phyloP scores from a whole-genome alignment of 257 asterid genomes.

The Lavandula angustifolia region DNA sequence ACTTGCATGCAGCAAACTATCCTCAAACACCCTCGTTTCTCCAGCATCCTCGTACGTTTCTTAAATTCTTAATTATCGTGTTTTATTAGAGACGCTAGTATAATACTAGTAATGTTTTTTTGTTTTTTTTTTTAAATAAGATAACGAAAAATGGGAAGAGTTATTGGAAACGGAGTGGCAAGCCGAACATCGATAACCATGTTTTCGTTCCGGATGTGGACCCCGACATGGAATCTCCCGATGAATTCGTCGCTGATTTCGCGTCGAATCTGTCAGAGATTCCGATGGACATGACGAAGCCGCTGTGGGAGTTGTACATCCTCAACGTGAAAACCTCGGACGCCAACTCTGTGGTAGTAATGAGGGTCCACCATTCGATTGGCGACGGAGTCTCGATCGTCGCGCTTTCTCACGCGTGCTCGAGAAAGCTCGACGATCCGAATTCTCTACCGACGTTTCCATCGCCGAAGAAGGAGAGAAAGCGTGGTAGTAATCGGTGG shows the following conservation, averaged over 20 bases:
- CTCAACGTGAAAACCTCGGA: constrained; percentile 45
- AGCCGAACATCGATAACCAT: constrained; percentile 40
- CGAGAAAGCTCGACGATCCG: constrained; percentile 37
- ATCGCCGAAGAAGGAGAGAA: neutral
- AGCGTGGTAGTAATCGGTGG: neutral
- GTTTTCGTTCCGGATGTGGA: constrained; percentile 32
- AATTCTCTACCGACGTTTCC: constrained; percentile 39
- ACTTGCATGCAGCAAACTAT: constrained; percentile 26
- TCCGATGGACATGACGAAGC: constrained; percentile 41
- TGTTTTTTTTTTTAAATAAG: neutral
- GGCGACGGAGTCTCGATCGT: constrained; percentile 54
- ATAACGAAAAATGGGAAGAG: constrained; percentile 24
- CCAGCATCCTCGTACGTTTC: constrained; percentile 39
- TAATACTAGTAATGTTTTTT: too few relatives aligned
- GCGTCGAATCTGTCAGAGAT: constrained; percentile 29
- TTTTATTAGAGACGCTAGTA: too few relatives aligned
- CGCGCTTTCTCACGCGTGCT: constrained; percentile 39
- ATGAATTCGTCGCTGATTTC: constrained; percentile 39
- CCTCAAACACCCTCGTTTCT: constrained; percentile 56
- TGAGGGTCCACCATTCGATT: constrained; percentile 44
- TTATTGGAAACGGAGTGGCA: constrained; percentile 36
- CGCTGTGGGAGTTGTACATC: constrained; percentile 51
- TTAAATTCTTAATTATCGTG: too few relatives aligned
- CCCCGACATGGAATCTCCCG: constrained; percentile 38
- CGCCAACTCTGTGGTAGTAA: constrained; percentile 34